Evolutionary conservation across 148 eudicot species (phyloP).

Genomic region (Diospyros lotus): DNA sequence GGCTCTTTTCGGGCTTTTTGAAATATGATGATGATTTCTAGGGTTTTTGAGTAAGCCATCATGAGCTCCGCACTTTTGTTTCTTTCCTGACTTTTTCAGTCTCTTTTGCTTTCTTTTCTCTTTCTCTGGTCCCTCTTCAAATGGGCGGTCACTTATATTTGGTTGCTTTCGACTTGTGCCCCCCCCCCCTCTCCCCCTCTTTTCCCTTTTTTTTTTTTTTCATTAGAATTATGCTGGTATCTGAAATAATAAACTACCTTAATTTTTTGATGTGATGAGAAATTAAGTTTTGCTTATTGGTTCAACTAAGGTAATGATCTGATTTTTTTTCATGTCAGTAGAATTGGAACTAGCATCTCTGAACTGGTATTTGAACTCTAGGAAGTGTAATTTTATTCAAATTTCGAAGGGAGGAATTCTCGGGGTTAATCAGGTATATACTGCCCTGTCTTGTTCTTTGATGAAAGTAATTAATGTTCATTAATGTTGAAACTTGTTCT

Average conservation of each 20-base stretch:
- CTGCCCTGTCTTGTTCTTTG: background rate
- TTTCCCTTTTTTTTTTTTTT: too few species aligned
- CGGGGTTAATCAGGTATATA: background rate
- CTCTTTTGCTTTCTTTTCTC: background rate
- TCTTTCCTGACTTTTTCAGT: background rate
- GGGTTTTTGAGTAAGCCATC: slow-evolving; percentile 11
- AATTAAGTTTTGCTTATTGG: background rate
- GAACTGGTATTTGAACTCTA: too few species aligned
- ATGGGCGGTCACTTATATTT: background rate
- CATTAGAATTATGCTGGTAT: background rate
- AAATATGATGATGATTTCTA: slow-evolving; percentile 11
- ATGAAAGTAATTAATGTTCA: background rate
- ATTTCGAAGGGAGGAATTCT: background rate
- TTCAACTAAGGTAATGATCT: background rate
- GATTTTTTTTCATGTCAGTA: background rate
- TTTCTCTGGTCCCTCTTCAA: background rate
- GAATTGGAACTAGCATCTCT: background rate
- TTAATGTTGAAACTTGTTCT: background rate
- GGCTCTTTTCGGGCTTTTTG: slow-evolving; percentile 12
- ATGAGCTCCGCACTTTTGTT: background rate
- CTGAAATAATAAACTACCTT: background rate
- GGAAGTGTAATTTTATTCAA: background rate
- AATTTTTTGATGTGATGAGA: background rate
- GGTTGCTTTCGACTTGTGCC: too few species aligned
- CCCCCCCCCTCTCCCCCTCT: too few species aligned